Evolutionary conservation across 2,329 filamentous ascomycete genomes (phyloP).

Genomic region (Calycina herbarum): DNA sequence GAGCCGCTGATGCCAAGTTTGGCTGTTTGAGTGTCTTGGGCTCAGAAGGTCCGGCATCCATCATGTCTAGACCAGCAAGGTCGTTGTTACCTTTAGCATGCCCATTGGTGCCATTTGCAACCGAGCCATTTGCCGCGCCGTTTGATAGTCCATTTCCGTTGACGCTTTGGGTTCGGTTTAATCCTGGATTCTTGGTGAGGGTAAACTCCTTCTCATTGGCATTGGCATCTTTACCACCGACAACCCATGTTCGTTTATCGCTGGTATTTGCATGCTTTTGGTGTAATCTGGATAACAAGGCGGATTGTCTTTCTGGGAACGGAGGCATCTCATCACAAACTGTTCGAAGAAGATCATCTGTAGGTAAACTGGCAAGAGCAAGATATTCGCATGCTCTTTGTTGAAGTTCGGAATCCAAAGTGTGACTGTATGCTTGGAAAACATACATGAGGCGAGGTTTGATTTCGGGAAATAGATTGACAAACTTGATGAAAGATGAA

Average conservation of each 20-base stretch:
- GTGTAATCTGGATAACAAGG: conserved; percentile 85
- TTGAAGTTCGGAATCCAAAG: conserved; percentile 90
- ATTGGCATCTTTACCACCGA: conserved; percentile 96
- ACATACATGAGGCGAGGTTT: conserved; percentile 90
- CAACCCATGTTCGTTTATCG: conserved; percentile 95
- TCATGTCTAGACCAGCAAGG: conserved; percentile 81
- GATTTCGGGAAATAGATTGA: conserved; percentile 98
- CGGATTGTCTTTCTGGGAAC: conserved; percentile 92
- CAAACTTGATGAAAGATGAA: conserved; percentile 95
- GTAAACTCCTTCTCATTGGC: conserved; percentile 75
- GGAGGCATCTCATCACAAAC: conserved; percentile 99
- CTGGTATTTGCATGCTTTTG: conserved; percentile 91
- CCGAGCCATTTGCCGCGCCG: conserved; percentile 44
- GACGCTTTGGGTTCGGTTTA: conserved; percentile 83
- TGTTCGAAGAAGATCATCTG: conserved; percentile 87
- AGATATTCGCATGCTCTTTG: conserved; percentile 96
- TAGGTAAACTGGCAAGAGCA: conserved; percentile 77
- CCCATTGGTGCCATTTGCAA: conserved; percentile 50
- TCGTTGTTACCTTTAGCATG: conserved; percentile 59
- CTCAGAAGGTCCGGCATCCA: conserved; percentile 55
- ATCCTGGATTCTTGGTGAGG: conserved; percentile 75
- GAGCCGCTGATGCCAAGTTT: conserved; percentile 88
- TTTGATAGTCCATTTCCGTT: conserved; percentile 45
- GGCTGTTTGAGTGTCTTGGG: conserved; percentile 62
- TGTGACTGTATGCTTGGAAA: conserved; percentile 91